Conservation (phyloP, 306 rosid species). For the Echinosophora koreensis region DNA sequence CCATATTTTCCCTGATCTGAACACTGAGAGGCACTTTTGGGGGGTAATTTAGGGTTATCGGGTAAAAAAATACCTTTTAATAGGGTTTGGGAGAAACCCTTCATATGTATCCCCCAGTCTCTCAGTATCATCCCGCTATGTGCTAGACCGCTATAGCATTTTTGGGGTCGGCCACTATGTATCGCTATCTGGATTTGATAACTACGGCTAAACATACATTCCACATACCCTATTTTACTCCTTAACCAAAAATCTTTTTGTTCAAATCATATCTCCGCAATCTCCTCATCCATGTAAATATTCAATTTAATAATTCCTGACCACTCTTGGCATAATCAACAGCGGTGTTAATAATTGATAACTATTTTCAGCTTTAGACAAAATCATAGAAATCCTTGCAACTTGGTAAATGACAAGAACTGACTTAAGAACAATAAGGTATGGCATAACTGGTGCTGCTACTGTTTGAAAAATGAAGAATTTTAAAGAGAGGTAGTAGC, state of each 20-base stretch:
- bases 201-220: not conserved
- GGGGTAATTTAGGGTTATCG: too few relatives aligned
- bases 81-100: too few relatives aligned
- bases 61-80: too few relatives aligned
- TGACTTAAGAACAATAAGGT: not conserved
- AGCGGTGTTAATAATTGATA: not conserved
- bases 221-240: not conserved
- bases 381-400: not conserved
- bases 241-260: not conserved
- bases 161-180: too few relatives aligned
- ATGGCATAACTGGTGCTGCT: not conserved
- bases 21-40: too few relatives aligned
- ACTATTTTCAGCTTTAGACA: not conserved
- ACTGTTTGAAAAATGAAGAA: not conserved
- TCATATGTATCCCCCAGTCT: too few relatives aligned
- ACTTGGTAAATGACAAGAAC: not conserved
- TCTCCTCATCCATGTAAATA: not conserved
- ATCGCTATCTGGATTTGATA: too few relatives aligned
- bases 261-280: slow-evolving; percentile 5
- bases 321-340: not conserved
- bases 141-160: too few relatives aligned
- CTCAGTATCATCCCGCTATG: too few relatives aligned
- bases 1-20: too few relatives aligned
- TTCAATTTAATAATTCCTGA: not conserved
- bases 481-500: slow-evolving; percentile 10